phyloP scores from a whole-genome alignment of 1,139 yeast species.

The Pichia inconspicua region DNA sequence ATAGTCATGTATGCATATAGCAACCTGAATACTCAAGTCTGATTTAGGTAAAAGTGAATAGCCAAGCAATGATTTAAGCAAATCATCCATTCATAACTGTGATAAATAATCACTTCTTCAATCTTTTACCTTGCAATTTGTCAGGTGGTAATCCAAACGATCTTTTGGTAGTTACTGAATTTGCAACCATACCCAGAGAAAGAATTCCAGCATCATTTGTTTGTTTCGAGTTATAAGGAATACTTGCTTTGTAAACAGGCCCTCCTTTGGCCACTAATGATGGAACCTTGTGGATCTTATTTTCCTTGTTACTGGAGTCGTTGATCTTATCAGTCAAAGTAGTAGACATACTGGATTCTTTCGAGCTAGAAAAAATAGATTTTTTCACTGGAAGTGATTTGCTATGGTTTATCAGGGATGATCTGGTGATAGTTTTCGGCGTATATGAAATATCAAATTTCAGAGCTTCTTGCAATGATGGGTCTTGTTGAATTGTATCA shows the following conservation, averaged over 20 bases:
- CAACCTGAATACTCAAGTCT: no score
- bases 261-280: neutral
- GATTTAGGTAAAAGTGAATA: no score
- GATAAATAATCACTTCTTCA: constrained; percentile 12
- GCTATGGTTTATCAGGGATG: constrained; percentile 42
- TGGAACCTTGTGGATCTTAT: constrained; percentile 1
- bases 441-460: constrained; percentile 41
- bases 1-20: no score
- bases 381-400: constrained; percentile 53
- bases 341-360: neutral
- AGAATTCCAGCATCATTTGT: neutral
- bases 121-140: constrained; percentile 15
- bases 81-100: neutral
- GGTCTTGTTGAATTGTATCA: constrained; percentile 39
- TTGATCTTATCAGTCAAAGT: neutral
- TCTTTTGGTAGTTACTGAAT: constrained; percentile 15
- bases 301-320: constrained; percentile 13
- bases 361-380: constrained; percentile 12
- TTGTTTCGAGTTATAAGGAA: neutral
- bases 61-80: neutral
- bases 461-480: constrained; percentile 32
- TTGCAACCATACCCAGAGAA: neutral
- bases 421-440: constrained; percentile 44
- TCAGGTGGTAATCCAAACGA: constrained; percentile 22
- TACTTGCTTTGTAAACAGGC: neutral